Evolutionary conservation across 164 flowering plant genomes (phyloP).

Genomic region (Santalum album): DNA sequence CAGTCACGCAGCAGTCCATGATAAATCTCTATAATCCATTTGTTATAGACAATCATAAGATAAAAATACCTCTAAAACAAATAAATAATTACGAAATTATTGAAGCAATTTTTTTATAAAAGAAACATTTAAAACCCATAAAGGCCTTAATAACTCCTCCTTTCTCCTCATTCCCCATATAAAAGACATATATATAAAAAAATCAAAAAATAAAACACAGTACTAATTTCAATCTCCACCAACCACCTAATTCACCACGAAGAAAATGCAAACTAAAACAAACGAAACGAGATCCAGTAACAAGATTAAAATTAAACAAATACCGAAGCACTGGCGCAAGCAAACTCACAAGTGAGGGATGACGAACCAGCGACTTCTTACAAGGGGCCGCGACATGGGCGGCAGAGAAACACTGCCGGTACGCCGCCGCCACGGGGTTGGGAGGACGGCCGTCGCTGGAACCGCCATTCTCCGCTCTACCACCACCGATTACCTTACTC

Average conservation of each 20-base stretch:
- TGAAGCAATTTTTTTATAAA: no score
- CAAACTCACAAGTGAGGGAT: constrained; percentile 50
- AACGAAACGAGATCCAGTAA: neutral
- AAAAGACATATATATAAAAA: neutral
- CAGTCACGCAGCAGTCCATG: no score
- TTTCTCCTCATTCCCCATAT: no score
- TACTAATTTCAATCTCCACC: neutral
- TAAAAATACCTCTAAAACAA: no score
- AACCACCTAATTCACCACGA: no score
- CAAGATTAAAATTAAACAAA: neutral
- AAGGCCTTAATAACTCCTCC: no score
- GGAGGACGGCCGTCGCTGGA: constrained; percentile 55
- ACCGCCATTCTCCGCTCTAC: constrained; percentile 26
- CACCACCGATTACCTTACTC: constrained; percentile 14
- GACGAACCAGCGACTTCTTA: constrained; percentile 54
- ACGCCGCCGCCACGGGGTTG: constrained; percentile 38
- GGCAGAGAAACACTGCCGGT: constrained; percentile 22
- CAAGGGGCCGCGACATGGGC: constrained; percentile 17
- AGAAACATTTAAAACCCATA: no score
- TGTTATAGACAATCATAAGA: no score
- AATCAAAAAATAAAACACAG: neutral
- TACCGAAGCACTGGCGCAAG: neutral
- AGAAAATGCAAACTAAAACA: neutral
- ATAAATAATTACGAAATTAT: no score
- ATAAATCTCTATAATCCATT: no score